These are phyloP conservation scores for Rubroboletus satanas DNA, from an alignment of 768 basidiomycete species.

Conservation along the genomic window DNA sequence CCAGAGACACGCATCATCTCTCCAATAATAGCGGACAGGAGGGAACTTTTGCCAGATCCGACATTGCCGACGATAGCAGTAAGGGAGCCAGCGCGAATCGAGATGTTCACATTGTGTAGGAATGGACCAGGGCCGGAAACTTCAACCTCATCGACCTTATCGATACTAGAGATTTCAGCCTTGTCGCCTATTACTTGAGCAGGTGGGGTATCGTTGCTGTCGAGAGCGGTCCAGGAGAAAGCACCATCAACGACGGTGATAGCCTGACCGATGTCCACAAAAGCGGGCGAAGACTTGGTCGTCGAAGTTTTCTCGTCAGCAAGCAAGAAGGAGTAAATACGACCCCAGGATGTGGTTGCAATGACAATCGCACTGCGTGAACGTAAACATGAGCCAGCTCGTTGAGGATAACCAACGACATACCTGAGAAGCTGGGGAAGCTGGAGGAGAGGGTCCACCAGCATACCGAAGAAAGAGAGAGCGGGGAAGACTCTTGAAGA, in stretches of 20 bases:
- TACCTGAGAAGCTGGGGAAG: constrained; percentile 31
- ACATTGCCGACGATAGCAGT: constrained; percentile 27
- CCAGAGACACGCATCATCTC: constrained; percentile 29
- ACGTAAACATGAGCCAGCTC: not conserved
- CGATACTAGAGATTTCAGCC: constrained; percentile 6
- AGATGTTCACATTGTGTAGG: constrained; percentile 20
- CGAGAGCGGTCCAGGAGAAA: constrained; percentile 25
- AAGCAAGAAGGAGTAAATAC: constrained; percentile 27
- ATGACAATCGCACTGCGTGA: constrained; percentile 22
- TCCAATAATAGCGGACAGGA: constrained; percentile 29
- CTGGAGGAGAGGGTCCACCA: constrained; percentile 29
- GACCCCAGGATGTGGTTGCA: constrained; percentile 27
- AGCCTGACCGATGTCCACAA: constrained; percentile 15
- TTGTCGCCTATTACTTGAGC: not conserved
- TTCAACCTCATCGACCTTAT: constrained; percentile 7
- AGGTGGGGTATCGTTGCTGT: not conserved
- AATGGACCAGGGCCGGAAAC: constrained; percentile 11
- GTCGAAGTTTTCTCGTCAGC: constrained; percentile 22
- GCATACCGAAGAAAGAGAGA: constrained; percentile 31
- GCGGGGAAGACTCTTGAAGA: constrained; percentile 27
- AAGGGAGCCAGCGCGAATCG: constrained; percentile 20
- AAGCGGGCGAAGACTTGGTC: not conserved
- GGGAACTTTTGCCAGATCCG: constrained; percentile 29
- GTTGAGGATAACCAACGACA: not conserved
- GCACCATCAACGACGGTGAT: constrained; percentile 19